phyloP scores from a whole-genome alignment of 441 rosid genomes.

The Croton laevigatus region DNA sequence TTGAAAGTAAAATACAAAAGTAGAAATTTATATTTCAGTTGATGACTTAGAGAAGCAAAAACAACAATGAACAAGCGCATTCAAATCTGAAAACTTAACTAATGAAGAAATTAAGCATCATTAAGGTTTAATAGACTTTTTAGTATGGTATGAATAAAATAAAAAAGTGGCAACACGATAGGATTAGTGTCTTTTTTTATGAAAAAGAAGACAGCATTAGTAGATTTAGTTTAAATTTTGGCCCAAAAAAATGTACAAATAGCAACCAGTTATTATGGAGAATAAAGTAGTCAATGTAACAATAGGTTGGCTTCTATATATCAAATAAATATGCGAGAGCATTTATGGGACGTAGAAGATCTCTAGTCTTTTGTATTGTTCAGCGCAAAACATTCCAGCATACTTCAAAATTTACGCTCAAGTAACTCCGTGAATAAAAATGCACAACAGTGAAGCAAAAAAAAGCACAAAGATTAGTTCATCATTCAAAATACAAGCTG shows the following conservation, averaged over 20 bases:
- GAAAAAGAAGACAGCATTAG: neutral
- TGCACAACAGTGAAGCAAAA: neutral
- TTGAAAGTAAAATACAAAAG: too few species aligned
- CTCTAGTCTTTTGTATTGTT: neutral
- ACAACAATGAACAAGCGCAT: neutral
- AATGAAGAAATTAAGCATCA: neutral
- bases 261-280: neutral
- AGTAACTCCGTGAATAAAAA: neutral
- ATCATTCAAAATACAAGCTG: neutral
- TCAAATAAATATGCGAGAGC: neutral
- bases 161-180: neutral
- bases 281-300: neutral
- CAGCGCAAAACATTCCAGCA: constrained; percentile 1
- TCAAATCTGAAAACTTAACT: neutral
- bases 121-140: neutral
- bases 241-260: neutral
- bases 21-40: neutral
- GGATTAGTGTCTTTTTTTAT: neutral
- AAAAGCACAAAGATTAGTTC: neutral
- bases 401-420: neutral
- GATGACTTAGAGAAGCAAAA: neutral
- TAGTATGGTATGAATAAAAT: neutral
- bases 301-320: neutral
- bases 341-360: neutral
- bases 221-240: neutral